Evolutionary conservation across 441 rosid genomes (phyloP).

Genomic region (Syzygium syzygioides): DNA sequence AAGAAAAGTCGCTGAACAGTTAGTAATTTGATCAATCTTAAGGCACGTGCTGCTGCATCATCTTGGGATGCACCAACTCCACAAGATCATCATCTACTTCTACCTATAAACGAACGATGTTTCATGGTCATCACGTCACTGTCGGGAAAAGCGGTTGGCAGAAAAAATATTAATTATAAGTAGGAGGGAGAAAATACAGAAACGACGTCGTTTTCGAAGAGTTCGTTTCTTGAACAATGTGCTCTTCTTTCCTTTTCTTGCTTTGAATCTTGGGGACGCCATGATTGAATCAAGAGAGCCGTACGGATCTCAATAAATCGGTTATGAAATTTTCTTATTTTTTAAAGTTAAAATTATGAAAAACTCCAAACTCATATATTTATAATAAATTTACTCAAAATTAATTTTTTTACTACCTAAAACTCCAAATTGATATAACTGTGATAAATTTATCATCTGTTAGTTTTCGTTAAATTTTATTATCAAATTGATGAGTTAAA

Average conservation of each 20-base stretch:
- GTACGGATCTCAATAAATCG: accelerated
- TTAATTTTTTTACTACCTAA: too few species aligned
- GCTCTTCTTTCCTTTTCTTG: neutral
- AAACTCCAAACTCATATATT: too few species aligned
- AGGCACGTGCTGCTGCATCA: neutral
- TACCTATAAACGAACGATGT: neutral
- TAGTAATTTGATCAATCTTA: neutral
- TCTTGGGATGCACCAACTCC: neutral
- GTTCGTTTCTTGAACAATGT: neutral
- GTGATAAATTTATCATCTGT: too few species aligned
- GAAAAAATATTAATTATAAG: neutral
- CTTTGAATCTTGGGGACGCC: neutral
- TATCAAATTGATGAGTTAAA: too few species aligned
- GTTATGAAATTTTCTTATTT: neutral
- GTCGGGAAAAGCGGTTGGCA: neutral
- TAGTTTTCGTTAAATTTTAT: too few species aligned
- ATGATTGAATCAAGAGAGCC: neutral
- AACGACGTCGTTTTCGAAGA: neutral
- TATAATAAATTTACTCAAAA: too few species aligned
- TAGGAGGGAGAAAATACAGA: neutral
- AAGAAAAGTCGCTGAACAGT: neutral
- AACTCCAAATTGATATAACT: too few species aligned
- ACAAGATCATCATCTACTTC: neutral
- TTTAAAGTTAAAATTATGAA: too few species aligned
- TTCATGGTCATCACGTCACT: neutral